Conservation (phyloP, 192 early-diverging fungal species). For the Spizellomyces sp. region DNA sequence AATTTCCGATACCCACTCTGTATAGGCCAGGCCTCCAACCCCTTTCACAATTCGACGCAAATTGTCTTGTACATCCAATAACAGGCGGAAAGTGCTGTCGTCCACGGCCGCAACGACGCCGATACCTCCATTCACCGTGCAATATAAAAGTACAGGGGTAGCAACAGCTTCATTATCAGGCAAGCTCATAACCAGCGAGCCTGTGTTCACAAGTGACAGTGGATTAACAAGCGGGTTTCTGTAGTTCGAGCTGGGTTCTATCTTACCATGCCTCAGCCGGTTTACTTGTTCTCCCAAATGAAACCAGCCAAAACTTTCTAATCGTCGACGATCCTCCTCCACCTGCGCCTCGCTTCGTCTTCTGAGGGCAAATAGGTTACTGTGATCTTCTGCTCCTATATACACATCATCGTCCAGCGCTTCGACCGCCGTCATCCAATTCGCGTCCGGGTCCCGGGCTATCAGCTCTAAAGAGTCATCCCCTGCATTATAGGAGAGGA, state of each 20-base stretch:
- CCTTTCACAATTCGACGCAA: constrained; percentile 56
- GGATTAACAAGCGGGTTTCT: neutral
- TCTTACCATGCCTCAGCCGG: constrained; percentile 70
- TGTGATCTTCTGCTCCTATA: constrained; percentile 60
- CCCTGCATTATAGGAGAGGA: constrained; percentile 52
- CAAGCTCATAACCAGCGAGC: constrained; percentile 76
- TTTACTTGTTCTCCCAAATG: constrained; percentile 86
- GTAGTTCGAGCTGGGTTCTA: neutral
- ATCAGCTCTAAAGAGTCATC: constrained; percentile 51
- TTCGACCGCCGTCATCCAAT: constrained; percentile 69
- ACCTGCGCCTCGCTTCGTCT: constrained; percentile 50
- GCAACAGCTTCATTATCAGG: constrained; percentile 57
- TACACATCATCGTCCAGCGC: constrained; percentile 59
- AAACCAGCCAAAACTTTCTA: constrained; percentile 67
- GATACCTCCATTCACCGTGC: constrained; percentile 77
- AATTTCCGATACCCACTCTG: constrained; percentile 42
- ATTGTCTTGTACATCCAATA: constrained; percentile 66
- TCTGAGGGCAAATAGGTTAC: constrained; percentile 63
- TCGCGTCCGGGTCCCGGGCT: constrained; percentile 60
- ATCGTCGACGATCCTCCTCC: constrained; percentile 54
- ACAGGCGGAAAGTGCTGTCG: constrained; percentile 55
- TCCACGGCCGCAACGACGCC: constrained; percentile 76
- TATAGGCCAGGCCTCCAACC: constrained; percentile 65
- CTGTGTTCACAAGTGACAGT: constrained; percentile 29
- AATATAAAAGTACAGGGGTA: constrained; percentile 63